phyloP scores from a whole-genome alignment of 163 green algal species.

The Scenedesmus sp. region DNA sequence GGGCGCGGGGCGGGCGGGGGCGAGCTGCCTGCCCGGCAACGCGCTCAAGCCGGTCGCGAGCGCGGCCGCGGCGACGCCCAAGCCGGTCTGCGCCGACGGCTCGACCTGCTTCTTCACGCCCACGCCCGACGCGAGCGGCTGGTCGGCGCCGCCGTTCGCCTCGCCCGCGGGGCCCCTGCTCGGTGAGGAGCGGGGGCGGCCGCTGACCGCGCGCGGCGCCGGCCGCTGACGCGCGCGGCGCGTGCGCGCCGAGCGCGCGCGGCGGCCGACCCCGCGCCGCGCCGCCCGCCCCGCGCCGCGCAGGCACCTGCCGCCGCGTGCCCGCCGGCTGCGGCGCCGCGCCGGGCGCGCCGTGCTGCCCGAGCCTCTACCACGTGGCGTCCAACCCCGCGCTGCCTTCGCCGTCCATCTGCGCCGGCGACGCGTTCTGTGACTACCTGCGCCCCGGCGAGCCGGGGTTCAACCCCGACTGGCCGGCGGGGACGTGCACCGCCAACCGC shows the following conservation, averaged over 20 bases:
- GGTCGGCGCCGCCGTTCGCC: conserved; percentile 21
- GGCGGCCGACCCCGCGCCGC: too few species aligned
- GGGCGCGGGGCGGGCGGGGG: conserved; percentile 13
- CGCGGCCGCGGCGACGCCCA: neutral
- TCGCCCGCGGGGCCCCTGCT: conserved; percentile 19
- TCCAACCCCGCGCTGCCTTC: conserved; percentile 8
- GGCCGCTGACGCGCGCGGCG: too few species aligned
- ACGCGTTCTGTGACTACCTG: conserved; percentile 16
- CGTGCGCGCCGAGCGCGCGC: too few species aligned
- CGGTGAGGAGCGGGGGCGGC: conserved; percentile 2
- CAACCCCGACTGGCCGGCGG: neutral
- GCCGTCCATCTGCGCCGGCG: neutral
- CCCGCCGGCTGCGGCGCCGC: conserved; percentile 11
- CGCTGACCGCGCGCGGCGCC: too few species aligned
- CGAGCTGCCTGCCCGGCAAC: conserved; percentile 29
- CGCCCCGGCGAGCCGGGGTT: neutral
- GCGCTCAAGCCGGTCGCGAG: neutral
- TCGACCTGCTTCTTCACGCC: conserved; percentile 37
- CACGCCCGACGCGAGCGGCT: conserved; percentile 30
- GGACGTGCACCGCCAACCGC: conserved; percentile 16
- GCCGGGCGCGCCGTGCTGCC: conserved; percentile 30
- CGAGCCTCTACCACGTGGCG: neutral
- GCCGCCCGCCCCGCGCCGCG: neutral
- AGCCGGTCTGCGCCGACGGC: conserved; percentile 16
- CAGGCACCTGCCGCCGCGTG: conserved; percentile 18